Base-by-base conservation (phyloP, 352 stramenopile genomes). In the Globisporangium spiculum region DNA sequence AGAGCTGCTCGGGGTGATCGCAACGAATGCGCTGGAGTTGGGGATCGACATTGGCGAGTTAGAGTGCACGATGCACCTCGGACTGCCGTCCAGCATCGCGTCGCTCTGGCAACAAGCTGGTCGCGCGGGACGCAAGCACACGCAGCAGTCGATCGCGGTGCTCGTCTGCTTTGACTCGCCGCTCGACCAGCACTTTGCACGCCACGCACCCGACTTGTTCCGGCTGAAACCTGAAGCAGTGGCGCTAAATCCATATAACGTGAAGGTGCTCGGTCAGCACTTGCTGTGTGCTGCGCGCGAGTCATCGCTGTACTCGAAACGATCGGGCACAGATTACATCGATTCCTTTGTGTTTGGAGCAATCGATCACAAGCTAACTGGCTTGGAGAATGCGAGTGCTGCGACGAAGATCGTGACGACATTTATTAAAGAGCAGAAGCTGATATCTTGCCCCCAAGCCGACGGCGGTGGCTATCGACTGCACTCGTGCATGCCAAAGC, bases 41-140 rank as follows among this genome's bases (percentile, higher is more conserved):
- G 98, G 98, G 18, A 97, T 99, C 59, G 96, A 99, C 69, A 84
- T 98, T 20, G 93, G 93, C 32, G 86, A 88, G 27, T 77, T 99
- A 22, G 96, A 99, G 73, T 90, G 97, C 20, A 99, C 97, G 5
- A 83, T 99, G 60, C 97, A 99, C 72, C 85, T 98, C 57, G 97
- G 97, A 2, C 97, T 98, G 58, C 97, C 97, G 12, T 89, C 88
- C 2, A 98, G 84, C 10, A 84, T 98, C 38, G 88, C 91, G 20
- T 98, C 93, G 32, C 76, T 99, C 60, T 97, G 98, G 86, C 98
- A 99, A 73, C 97, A 99, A 79, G 91, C 97, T 20, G 98, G 98
- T 12, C 87, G 98, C 56, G 96, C 97, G 32, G 98, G 98, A 12
- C 83, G 97, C 16, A 88, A 90, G 44, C 75, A 87, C 41, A 79